phyloP scores from a whole-genome alignment of 768 basidiomycete genomes.

The Leccinum arenicola region DNA sequence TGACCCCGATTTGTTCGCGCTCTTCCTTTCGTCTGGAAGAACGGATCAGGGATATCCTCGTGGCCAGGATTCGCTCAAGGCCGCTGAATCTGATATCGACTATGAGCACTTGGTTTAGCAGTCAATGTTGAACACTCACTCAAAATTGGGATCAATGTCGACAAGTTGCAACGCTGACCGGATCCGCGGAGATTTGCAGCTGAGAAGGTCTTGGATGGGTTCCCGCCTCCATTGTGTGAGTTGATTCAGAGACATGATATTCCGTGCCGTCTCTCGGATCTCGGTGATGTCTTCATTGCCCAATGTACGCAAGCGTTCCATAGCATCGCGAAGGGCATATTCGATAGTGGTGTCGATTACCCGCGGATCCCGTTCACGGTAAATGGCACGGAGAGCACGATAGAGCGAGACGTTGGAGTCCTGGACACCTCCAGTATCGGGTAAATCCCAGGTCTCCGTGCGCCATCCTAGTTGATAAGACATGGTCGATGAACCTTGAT shows the following conservation, averaged over 20 bases:
- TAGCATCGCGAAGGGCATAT: constrained; percentile 54
- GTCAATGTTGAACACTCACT: constrained; percentile 46
- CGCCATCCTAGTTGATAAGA: constrained; percentile 89
- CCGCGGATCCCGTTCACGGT: constrained; percentile 65
- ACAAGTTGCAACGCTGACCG: constrained; percentile 43
- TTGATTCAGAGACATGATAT: constrained; percentile 81
- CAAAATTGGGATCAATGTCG: constrained; percentile 53
- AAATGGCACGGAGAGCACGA: constrained; percentile 73
- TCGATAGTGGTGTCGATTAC: constrained; percentile 49
- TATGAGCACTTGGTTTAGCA: constrained; percentile 6
- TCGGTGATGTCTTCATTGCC: constrained; percentile 80
- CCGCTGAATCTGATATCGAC: constrained; percentile 58
- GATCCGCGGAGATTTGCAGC: constrained; percentile 32
- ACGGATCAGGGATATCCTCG: constrained; percentile 76
- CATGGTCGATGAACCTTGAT: constrained; percentile 42
- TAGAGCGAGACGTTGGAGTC: constrained; percentile 65
- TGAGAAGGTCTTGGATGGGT: constrained; percentile 28
- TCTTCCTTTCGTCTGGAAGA: constrained; percentile 69
- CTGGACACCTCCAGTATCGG: constrained; percentile 48
- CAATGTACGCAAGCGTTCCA: constrained; percentile 58
- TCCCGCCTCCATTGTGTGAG: constrained; percentile 58
- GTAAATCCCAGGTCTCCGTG: constrained; percentile 94
- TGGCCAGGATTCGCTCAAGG: constrained; percentile 76
- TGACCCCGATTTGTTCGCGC: constrained; percentile 71
- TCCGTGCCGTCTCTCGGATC: constrained; percentile 64